Percentiles rank a stretch among this genome's conserved stretches.
These are phyloP conservation scores for Fusarium guadeloupense DNA, from an alignment of 2,329 filamentous ascomycete species.

Conservation along the genomic window DNA sequence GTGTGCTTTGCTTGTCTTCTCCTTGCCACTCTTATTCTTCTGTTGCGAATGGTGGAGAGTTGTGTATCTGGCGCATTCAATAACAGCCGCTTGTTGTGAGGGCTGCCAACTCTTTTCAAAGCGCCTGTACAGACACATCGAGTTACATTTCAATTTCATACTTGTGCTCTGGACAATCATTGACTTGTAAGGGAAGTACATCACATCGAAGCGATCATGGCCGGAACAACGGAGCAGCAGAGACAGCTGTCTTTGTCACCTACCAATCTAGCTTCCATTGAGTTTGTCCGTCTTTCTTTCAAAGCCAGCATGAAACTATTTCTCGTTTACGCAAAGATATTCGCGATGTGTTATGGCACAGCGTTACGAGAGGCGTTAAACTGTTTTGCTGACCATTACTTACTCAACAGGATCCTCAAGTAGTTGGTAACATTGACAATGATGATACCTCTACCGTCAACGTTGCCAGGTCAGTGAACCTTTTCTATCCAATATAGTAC, in stretches of 20 bases:
- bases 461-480: constrained; percentile 7
- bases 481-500: background rate
- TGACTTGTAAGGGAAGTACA: background rate
- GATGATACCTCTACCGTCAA: constrained; percentile 1
- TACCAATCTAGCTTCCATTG: background rate
- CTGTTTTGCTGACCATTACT: background rate
- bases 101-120: no score
- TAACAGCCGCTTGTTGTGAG: no score
- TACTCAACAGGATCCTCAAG: constrained; percentile 14
- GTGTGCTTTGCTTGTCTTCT: no score
- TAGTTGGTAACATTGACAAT: constrained; percentile 19
- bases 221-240: background rate
- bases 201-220: background rate
- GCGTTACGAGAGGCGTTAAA: background rate
- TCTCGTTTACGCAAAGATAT: background rate
- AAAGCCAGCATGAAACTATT: background rate
- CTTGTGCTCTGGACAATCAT: no score
- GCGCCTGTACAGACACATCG: no score
- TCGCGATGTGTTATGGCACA: background rate
- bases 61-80: no score
- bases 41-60: no score
- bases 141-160: no score
- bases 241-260: background rate
- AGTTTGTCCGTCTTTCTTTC: background rate
- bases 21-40: no score